phyloP scores from a whole-genome alignment of 768 basidiomycete genomes.

The Ephemerocybe angulata region DNA sequence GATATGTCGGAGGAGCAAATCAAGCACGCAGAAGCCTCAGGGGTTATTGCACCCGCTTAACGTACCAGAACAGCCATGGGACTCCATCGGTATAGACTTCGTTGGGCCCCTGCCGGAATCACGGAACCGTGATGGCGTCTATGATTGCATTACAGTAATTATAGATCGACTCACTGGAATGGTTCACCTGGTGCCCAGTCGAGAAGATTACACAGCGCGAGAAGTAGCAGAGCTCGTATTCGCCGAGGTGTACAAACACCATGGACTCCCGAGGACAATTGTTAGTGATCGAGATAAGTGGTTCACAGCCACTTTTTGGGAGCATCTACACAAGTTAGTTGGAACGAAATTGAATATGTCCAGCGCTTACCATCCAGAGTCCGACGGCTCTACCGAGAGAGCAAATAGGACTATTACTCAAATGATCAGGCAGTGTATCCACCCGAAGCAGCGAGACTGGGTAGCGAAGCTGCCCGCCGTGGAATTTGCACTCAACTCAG shows the following conservation, averaged over 20 bases:
- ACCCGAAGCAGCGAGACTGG: conserved; percentile 8
- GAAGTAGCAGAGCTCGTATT: conserved; percentile 12
- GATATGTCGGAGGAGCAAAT: conserved; percentile 14
- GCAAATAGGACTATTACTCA: conserved; percentile 24
- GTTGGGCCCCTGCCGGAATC: conserved; percentile 10
- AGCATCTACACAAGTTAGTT: conserved; percentile 12
- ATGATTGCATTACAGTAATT: conserved; percentile 23
- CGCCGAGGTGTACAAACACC: conserved; percentile 8
- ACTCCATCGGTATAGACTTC: conserved; percentile 12
- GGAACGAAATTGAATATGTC: conserved; percentile 10
- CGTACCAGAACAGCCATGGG: conserved; percentile 16
- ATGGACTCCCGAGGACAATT: conserved; percentile 18
- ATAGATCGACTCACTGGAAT: conserved; percentile 21
- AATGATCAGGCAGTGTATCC: conserved; percentile 11
- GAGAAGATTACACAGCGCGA: conserved; percentile 8
- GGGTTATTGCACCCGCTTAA: conserved; percentile 18
- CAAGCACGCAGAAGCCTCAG: conserved; percentile 14
- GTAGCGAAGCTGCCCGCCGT: conserved; percentile 2
- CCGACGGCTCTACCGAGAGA: conserved; percentile 32
- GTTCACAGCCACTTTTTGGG: conserved; percentile 32
- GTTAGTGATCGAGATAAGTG: conserved; percentile 29
- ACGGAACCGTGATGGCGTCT: conserved; percentile 19
- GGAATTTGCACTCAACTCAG: conserved; percentile 8
- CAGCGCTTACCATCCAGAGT: conserved; percentile 31
- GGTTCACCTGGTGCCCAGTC: conserved; percentile 15